Evolutionary conservation across 2,329 filamentous ascomycete genomes (phyloP), one percentile per base, ranked within the genome.

Genomic region (Diplodia intermedia): DNA sequence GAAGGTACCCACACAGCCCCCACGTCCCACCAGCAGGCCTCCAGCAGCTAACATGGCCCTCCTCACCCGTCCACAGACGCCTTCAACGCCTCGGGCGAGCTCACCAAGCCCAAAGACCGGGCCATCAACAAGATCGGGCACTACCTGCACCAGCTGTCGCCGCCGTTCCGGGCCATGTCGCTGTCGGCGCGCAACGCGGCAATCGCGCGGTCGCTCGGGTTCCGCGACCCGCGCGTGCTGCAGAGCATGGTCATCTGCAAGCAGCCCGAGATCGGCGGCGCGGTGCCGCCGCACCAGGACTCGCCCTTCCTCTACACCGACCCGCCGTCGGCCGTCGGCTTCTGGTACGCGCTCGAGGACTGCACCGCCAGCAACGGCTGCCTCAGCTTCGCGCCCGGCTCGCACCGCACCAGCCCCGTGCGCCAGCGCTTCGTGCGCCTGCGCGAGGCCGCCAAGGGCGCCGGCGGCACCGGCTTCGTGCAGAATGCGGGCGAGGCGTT

Each of bases 161-260:
- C 81, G 0, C 71, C 76, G 9, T 85, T 84, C 75, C 86, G 86
- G 38, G 71, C 76, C 31, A 77, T 85, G 40, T 84, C 85, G 0
- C 84, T 88, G 49, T 87, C 85, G 14, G 77, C 79, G 47, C 78
- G 78, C 69, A 90, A 88, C 78, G 84, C 79, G 0, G 87, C 84
- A 5, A 88, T 97, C 15, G 93, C 93, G 0, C 82, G 83, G 54
- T 85, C 86, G 9, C 84, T 97, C 12, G 90, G 90, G 2, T 97
- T 93, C 82, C 74, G 72, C 4, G 92, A 97, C 78, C 92, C 94
- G 1, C 84, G 90, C 23, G 85, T 90, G 5, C 84, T 99, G 65
- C 95, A 99, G 83, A 95, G 91, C 78, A 99, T 99, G 95, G 86
- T 98, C 33, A 98, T 99, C 73, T 97, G 93, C 87, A 99, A 99